Percentiles rank a stretch among this genome's conserved stretches.
phyloP scores from a whole-genome alignment of 768 basidiomycete genomes.

The Austroboletus eburneus region DNA sequence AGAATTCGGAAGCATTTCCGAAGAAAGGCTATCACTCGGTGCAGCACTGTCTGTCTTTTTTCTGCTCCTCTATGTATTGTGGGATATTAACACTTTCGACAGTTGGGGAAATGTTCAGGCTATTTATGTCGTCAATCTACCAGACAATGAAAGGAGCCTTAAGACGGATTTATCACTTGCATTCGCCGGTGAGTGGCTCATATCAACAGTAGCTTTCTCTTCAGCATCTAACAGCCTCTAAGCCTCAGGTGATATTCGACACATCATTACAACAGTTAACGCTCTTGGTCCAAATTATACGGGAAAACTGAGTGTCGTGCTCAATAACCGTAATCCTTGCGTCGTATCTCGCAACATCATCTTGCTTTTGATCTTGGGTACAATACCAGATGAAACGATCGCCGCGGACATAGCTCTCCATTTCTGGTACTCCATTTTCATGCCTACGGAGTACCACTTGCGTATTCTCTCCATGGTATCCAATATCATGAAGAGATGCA shows the following conservation, averaged over 20 bases:
- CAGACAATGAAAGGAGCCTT: conserved; percentile 19
- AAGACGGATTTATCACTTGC: conserved; percentile 21
- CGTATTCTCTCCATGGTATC: conserved; percentile 19
- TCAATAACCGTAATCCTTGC: conserved; percentile 37
- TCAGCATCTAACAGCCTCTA: neutral
- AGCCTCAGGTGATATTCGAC: conserved; percentile 50
- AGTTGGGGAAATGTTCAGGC: conserved; percentile 37
- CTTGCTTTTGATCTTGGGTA: conserved; percentile 40
- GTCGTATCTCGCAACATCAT: conserved; percentile 39
- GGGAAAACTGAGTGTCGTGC: conserved; percentile 36
- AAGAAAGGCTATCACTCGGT: conserved; percentile 27
- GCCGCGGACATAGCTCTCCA: conserved; percentile 45
- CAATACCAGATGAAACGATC: conserved; percentile 25
- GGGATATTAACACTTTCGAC: neutral
- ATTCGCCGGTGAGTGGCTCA: conserved; percentile 19
- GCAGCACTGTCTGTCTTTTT: conserved; percentile 18
- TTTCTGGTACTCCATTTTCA: conserved; percentile 44
- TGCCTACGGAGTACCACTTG: conserved; percentile 33
- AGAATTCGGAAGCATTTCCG: conserved; percentile 9
- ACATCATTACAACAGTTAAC: conserved; percentile 42
- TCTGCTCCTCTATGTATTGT: neutral
- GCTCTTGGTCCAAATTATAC: conserved; percentile 37
- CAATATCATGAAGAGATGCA: conserved; percentile 9
- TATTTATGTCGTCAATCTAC: conserved; percentile 28
- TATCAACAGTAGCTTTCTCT: neutral